Evolutionary conservation across 116 monocot species (phyloP).

Genomic region (Cymodocea nodosa): DNA sequence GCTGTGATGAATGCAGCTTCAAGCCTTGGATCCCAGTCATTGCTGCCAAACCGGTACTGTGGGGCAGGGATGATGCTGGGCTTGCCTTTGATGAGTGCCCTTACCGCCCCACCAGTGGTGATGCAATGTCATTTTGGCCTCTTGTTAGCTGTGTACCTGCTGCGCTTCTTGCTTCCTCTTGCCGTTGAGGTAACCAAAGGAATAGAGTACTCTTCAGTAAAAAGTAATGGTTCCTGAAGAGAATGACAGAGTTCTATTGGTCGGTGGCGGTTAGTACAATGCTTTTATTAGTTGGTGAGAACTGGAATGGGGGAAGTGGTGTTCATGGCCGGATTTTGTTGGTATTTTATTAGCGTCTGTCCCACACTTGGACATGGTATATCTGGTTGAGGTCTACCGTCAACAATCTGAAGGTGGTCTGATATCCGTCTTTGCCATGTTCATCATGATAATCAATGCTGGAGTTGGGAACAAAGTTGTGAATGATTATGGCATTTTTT

Average conservation of each 20-base stretch:
- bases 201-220: background rate
- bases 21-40: constrained; percentile 11
- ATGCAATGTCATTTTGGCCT: background rate
- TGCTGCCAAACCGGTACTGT: background rate
- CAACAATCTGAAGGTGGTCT: no score
- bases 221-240: background rate
- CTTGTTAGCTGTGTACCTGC: no score
- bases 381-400: no score
- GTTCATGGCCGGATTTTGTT: background rate
- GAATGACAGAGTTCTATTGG: background rate
- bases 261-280: background rate
- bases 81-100: constrained; percentile 30
- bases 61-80: constrained; percentile 27
- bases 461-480: no score
- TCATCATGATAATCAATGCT: no score
- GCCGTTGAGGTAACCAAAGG: background rate
- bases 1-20: constrained; percentile 55
- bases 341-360: no score
- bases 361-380: no score
- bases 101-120: constrained; percentile 34
- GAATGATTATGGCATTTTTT: no score
- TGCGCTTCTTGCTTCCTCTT: background rate
- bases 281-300: background rate
- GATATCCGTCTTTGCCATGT: no score
- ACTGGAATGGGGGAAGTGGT: background rate